Percentiles rank a stretch among this genome's conserved stretches.
phyloP scores from a whole-genome alignment of 805 yeast species.

The Nakazawaea peltata region DNA sequence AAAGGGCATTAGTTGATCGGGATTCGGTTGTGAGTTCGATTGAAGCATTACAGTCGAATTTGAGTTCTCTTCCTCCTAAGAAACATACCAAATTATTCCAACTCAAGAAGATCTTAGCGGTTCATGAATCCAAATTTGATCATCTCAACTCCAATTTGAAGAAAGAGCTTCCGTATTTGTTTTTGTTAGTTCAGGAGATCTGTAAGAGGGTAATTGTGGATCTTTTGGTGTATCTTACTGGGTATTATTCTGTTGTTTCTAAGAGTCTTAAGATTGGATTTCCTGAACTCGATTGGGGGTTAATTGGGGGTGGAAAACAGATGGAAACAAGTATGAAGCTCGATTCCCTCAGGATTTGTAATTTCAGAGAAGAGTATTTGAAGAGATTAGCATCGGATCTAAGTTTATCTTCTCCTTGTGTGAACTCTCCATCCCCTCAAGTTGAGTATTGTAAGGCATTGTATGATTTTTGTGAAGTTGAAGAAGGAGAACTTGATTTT shows the following conservation, averaged over 20 bases:
- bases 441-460: constrained; percentile 31
- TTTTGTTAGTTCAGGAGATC: constrained; percentile 23
- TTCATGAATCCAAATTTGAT: constrained; percentile 28
- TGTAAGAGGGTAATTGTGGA: no score
- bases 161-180: constrained; percentile 37
- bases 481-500: constrained; percentile 35
- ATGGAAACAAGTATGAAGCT: constrained; percentile 11
- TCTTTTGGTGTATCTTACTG: no score
- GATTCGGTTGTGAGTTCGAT: no score
- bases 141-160: constrained; percentile 30
- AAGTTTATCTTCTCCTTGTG: no score
- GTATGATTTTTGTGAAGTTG: constrained; percentile 28
- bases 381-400: constrained; percentile 10
- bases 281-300: no score
- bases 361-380: constrained; percentile 18
- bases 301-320: no score
- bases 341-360: constrained; percentile 17
- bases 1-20: no score
- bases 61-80: no score
- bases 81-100: constrained; percentile 27
- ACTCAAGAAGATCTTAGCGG: constrained; percentile 21
- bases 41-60: no score
- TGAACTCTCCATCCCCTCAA: no score
- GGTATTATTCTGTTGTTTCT: no score
- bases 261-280: no score